Conservation (phyloP, 148 eudicot genomes). For the Selenicereus undatus region DNA sequence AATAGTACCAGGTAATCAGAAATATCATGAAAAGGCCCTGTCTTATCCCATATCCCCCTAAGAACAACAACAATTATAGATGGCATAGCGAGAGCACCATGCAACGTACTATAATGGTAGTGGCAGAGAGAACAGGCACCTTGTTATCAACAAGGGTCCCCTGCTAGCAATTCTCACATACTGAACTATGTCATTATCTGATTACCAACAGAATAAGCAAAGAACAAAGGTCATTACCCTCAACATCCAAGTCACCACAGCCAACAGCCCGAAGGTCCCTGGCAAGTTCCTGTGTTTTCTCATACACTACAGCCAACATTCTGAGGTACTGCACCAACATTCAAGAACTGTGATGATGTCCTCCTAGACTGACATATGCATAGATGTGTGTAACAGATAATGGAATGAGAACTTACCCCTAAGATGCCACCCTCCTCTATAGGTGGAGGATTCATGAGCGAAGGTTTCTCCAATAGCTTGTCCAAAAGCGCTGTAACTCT, state of each 20-base stretch:
- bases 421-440: constrained; percentile 87
- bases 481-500: constrained; percentile 90
- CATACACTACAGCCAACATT: constrained; percentile 97
- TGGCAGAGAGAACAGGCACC: background rate
- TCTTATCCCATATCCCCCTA: background rate
- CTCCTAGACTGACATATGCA: background rate
- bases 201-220: background rate
- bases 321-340: constrained; percentile 79
- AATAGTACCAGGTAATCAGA: no score
- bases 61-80: background rate
- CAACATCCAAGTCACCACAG: constrained; percentile 99
- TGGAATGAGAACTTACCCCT: constrained; percentile 45
- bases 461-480: constrained; percentile 82
- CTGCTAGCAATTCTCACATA: background rate
- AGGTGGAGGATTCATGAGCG: constrained; percentile 82
- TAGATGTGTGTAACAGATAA: constrained; percentile 6
- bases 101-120: background rate
- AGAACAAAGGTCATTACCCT: constrained; percentile 50
- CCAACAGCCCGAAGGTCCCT: constrained; percentile 86
- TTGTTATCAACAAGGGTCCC: background rate
- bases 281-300: constrained; percentile 97
- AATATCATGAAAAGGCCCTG: no score
- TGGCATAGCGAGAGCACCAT: background rate
- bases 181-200: background rate
- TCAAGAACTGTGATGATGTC: constrained; percentile 14